Conservation (phyloP, 768 basidiomycete genomes). For the Phaffia tasmanica region DNA sequence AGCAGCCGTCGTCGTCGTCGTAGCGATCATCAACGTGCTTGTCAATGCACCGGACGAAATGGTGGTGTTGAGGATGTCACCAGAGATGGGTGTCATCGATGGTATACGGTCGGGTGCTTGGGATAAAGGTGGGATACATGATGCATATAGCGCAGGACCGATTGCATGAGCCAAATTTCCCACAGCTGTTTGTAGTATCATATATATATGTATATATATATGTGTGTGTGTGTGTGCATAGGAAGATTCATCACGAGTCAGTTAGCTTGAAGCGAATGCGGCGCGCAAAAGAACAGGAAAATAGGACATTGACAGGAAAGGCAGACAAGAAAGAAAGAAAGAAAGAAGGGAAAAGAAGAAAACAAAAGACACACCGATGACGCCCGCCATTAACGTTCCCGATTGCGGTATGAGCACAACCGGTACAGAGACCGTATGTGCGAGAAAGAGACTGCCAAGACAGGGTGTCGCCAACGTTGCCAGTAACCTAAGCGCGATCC, state of each 20-base stretch:
- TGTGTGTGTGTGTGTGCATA: too few relatives aligned
- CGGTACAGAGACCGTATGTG: slow-evolving; percentile 14
- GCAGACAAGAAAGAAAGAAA: not conserved
- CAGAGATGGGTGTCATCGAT: not conserved
- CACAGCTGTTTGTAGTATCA: slow-evolving; percentile 1
- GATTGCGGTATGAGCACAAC: not conserved
- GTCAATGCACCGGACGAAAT: not conserved
- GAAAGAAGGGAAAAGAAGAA: not conserved
- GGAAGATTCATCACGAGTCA: too few relatives aligned
- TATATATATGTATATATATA: too few relatives aligned
- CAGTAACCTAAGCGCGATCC: slow-evolving; percentile 5
- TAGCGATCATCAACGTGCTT: not conserved
- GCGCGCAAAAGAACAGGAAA: not conserved
- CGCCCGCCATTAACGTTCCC: slow-evolving; percentile 14
- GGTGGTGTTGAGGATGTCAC: not conserved
- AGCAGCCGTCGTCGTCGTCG: not conserved
- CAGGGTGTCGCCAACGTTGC: slow-evolving; percentile 24
- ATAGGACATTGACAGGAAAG: not conserved
- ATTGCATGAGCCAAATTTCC: slow-evolving; percentile 18
- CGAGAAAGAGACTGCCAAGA: slow-evolving; percentile 22
- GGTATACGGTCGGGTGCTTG: not conserved
- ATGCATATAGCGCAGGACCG: slow-evolving; percentile 14
- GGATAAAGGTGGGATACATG: slow-evolving; percentile 4
- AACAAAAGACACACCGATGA: slow-evolving; percentile 7
- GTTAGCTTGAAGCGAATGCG: too few relatives aligned